Evolutionary conservation across 108 stramenopile genomes (phyloP).

Genomic region (Skeletonema costatum): DNA sequence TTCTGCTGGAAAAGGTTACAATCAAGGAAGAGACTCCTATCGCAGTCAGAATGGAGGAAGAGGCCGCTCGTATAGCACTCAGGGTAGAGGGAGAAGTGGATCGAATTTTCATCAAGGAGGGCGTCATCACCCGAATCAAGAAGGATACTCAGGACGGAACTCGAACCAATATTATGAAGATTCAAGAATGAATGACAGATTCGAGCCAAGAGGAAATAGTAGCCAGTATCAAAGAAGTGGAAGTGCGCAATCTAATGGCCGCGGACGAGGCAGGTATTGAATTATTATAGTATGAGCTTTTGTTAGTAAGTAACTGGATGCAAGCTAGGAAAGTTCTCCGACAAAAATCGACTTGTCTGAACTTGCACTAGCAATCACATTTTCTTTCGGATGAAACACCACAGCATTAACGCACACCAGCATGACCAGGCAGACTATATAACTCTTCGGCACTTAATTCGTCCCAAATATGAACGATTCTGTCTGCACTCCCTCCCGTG

Average conservation of each 20-base stretch:
- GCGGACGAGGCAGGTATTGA: neutral
- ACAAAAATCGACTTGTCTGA: slow-evolving; percentile 70
- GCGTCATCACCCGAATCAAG: neutral
- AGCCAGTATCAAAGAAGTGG: neutral
- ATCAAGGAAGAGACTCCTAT: neutral
- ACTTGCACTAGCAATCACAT: slow-evolving; percentile 62
- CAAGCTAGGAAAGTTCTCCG: slow-evolving; percentile 58
- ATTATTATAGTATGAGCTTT: too few relatives aligned
- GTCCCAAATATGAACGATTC: slow-evolving; percentile 92
- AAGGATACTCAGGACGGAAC: neutral
- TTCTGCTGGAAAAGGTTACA: neutral
- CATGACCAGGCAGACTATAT: slow-evolving; percentile 85
- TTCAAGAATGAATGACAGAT: neutral
- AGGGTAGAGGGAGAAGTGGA: slow-evolving; percentile 9
- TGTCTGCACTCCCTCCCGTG: slow-evolving; percentile 81
- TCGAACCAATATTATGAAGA: neutral
- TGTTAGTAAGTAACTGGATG: neutral
- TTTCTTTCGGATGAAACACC: slow-evolving; percentile 73
- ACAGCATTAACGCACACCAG: slow-evolving; percentile 88
- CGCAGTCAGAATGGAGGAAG: slow-evolving; percentile 5
- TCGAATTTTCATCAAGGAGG: slow-evolving; percentile 1
- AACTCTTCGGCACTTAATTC: slow-evolving; percentile 80
- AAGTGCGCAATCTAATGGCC: neutral
- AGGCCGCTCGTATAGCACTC: neutral
- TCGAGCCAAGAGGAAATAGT: neutral